Base-by-base conservation (phyloP, 163 green algal species). In the Scenedesmus sp. region DNA sequence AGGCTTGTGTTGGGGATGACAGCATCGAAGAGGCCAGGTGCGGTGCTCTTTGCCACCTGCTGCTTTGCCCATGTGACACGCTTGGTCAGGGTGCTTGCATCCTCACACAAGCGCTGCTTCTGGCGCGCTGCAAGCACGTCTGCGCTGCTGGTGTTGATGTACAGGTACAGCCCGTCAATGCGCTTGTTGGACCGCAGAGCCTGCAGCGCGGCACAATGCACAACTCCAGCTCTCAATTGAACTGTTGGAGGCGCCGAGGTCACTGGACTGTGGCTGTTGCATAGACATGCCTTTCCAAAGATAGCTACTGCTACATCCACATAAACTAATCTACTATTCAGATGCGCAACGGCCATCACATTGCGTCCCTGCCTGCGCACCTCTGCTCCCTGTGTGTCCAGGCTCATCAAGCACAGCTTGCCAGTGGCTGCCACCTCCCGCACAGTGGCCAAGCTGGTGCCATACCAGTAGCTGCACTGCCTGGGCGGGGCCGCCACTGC, bases 141-240 rank as follows among this genome's bases (percentile, higher is more conserved):
- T 52, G 83, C 76, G 26, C 15, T 87, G 70, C 82, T 87, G 77
- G 90, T 90, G 57, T 60, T 82, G 18, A 97, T 70, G 74, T 96
- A 97, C 0, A 97, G 73, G 90, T 97, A 98, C 59, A 97, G 92
- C 57, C 94, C 95, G 83, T 98, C 95, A 34, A 98, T 96, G 15
- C 94, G 90, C 73, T 96, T 94, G 93, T 97, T 95, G 46, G 82
- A 57, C 5, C 88, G 87, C 77, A 97, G 86, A 16, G 92, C 76
- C 83, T 92, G 66, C 55, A 59, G 0, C 16, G 54, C 3, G 16
- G 70, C 26, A 89, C 34, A 5, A 52, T 13, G 10, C 57, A 34
- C 57, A 23, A 73, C 8, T 9, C 9, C 5, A n/a, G 26, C 9
- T 34, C 73, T 52, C 20, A 26, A 16, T 54, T 10, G 20, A 64